Base-by-base conservation (phyloP, 2,329 filamentous ascomycete species). In the Emydomyces testavorans region DNA sequence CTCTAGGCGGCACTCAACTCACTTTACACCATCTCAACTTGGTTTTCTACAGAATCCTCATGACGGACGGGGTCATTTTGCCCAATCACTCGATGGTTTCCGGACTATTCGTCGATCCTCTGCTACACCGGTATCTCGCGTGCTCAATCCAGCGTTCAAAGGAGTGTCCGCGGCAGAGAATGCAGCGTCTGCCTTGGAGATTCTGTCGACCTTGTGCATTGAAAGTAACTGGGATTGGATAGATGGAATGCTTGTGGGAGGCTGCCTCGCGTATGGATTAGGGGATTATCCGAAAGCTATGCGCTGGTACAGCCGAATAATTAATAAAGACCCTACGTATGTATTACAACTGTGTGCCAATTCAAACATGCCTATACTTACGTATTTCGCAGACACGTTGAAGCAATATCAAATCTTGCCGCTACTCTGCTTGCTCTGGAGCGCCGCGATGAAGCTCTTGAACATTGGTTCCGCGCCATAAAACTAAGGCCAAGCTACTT, bases 341-440 rank as follows among this genome's bases (percentile, higher is more conserved):
- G 70, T 68, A 31, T 40, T 37, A 4, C 23, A 13, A 45, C 1
- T 16, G 3, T n/a, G 6, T 32, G 36, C 34, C 52, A 50, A 46
- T 50, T 41, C 39, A 54, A 8, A 10, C 18, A 2, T 40, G 26
- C n/a, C 8, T 28, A 5, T 38, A 31, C 56, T 58, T 62, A 46
- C 41, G 60, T 50, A 4, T n/a, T 43, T 50, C 53, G 52, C 57
- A 86, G 82, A 57, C 86, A 95, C 62, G 83, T 95, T 41, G 92
- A 98, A 69, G 88, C 90, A 18, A 82, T 92, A 36, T 94, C 90
- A 18, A 96, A 96, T 62, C 78, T 93, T 52, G 92, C 90, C 18
- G 90, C 90, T 18, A 88, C 90, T 1, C 71, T 94, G 20, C 80
- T 94, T 56, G 88, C 88, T 49, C 75, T 96, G 7, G 81, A 86